Evolutionary conservation across 768 basidiomycete species (phyloP).

Genomic region (Cystofilobasidium capitatum): DNA sequence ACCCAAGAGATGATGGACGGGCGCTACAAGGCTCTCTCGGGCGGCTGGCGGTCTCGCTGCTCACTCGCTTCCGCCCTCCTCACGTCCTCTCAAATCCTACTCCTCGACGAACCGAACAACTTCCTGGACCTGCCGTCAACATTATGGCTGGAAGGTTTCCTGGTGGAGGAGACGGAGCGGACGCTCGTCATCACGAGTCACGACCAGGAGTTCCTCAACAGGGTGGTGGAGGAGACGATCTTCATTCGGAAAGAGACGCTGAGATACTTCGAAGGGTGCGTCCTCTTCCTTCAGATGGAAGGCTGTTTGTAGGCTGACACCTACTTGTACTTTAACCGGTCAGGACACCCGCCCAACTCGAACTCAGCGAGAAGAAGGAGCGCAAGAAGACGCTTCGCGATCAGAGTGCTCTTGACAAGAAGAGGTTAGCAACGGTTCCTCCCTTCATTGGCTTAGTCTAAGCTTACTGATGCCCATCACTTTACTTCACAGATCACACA

Average conservation of each 20-base stretch:
- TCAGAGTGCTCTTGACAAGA: constrained; percentile 43
- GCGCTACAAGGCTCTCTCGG: constrained; percentile 48
- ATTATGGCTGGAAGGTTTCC: constrained; percentile 44
- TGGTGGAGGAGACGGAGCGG: constrained; percentile 41
- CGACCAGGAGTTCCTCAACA: constrained; percentile 55
- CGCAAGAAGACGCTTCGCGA: constrained; percentile 42
- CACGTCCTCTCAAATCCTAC: constrained; percentile 50
- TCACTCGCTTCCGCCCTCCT: constrained; percentile 54
- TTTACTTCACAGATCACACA: constrained; percentile 30
- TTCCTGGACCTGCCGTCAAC: constrained; percentile 33
- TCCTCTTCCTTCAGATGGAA: constrained; percentile 18
- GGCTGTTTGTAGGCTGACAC: background rate
- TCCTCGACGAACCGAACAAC: constrained; percentile 44
- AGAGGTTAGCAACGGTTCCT: constrained; percentile 32
- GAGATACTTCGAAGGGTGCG: constrained; percentile 49
- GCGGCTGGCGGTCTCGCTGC: constrained; percentile 58
- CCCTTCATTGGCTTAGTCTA: background rate
- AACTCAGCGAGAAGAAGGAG: constrained; percentile 44
- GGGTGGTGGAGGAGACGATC: constrained; percentile 54
- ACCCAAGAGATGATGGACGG: constrained; percentile 38
- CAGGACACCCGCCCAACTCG: constrained; percentile 16
- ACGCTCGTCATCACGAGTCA: constrained; percentile 59
- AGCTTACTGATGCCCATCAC: no score
- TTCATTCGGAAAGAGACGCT: constrained; percentile 51
- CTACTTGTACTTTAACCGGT: background rate